phyloP scores from a whole-genome alignment of 495 filamentous ascomycete genomes.

The Hyaloscypha finlandica region DNA sequence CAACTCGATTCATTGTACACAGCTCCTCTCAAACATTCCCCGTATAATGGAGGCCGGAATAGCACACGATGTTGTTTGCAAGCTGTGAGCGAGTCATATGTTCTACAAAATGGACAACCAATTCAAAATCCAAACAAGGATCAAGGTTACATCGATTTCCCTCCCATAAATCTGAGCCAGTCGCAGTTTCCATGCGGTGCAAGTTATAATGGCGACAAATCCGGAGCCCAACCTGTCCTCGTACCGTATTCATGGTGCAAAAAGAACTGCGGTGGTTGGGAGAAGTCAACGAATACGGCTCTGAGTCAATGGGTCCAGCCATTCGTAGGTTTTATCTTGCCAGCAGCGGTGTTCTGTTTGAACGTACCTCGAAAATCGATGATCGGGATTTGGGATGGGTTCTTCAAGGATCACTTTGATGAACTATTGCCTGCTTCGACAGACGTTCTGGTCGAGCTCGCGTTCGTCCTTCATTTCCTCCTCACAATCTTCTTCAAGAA shows the following conservation, averaged over 20 bases:
- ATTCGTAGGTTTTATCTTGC: slow-evolving; percentile 31
- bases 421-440: slow-evolving; percentile 33
- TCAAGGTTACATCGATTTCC: neutral
- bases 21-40: neutral
- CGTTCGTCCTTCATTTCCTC: slow-evolving; percentile 36
- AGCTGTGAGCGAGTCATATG: slow-evolving; percentile 12
- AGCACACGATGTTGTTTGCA: slow-evolving; percentile 9
- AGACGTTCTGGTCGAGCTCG: slow-evolving; percentile 26
- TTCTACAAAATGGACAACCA: slow-evolving; percentile 3
- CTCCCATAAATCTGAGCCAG: neutral
- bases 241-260: slow-evolving; percentile 27
- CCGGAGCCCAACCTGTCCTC: slow-evolving; percentile 33
- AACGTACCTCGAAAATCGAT: slow-evolving; percentile 25
- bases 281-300: slow-evolving; percentile 13
- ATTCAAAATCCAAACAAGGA: slow-evolving; percentile 1
- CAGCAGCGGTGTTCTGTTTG: slow-evolving; percentile 32
- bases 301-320: slow-evolving; percentile 27
- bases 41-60: slow-evolving; percentile 7
- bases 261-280: slow-evolving; percentile 26
- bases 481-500: slow-evolving; percentile 37
- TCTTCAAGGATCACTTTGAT: slow-evolving; percentile 12
- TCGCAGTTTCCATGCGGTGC: slow-evolving; percentile 41
- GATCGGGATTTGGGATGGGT: slow-evolving; percentile 6
- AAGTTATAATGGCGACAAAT: slow-evolving; percentile 32
- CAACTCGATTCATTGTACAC: neutral